Evolutionary conservation across 164 flowering plant genomes (phyloP).

Genomic region (Berberis thunbergii): DNA sequence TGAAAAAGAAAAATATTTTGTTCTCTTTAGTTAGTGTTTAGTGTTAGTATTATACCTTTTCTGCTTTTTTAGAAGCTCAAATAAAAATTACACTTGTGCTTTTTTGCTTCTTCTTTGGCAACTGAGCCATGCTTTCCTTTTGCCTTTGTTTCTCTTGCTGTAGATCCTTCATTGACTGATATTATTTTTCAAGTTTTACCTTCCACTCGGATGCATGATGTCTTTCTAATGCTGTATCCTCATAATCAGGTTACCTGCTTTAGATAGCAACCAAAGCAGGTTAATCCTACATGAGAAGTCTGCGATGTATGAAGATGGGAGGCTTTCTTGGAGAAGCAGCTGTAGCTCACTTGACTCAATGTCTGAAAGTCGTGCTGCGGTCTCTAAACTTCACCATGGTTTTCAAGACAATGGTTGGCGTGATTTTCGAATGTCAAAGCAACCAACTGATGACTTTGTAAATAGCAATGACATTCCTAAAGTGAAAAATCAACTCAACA

Average conservation of each 20-base stretch:
- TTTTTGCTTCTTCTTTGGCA: no score
- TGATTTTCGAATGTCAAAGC: slow-evolving; percentile 12
- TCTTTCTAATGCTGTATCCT: neutral
- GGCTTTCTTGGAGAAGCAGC: slow-evolving; percentile 24
- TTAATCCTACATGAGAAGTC: slow-evolving; percentile 27
- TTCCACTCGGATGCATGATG: neutral
- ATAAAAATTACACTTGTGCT: no score
- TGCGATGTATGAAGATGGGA: slow-evolving; percentile 33
- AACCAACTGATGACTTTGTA: slow-evolving; percentile 38
- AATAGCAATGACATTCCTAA: slow-evolving; percentile 27
- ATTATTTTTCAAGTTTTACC: no score
- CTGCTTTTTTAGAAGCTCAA: no score
- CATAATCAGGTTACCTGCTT: slow-evolving; percentile 22
- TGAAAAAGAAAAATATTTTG: no score
- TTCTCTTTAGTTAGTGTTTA: no score
- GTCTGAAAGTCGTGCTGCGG: slow-evolving; percentile 16
- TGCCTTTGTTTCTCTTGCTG: no score
- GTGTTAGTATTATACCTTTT: no score
- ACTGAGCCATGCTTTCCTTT: no score
- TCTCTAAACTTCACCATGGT: slow-evolving; percentile 17
- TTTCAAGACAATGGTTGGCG: slow-evolving; percentile 27
- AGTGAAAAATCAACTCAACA: slow-evolving; percentile 23
- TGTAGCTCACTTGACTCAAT: slow-evolving; percentile 25
- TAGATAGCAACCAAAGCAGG: slow-evolving; percentile 23
- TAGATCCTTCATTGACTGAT: no score